Evolutionary conservation across 768 basidiomycete genomes (phyloP).

Genomic region (Suillus discolor): DNA sequence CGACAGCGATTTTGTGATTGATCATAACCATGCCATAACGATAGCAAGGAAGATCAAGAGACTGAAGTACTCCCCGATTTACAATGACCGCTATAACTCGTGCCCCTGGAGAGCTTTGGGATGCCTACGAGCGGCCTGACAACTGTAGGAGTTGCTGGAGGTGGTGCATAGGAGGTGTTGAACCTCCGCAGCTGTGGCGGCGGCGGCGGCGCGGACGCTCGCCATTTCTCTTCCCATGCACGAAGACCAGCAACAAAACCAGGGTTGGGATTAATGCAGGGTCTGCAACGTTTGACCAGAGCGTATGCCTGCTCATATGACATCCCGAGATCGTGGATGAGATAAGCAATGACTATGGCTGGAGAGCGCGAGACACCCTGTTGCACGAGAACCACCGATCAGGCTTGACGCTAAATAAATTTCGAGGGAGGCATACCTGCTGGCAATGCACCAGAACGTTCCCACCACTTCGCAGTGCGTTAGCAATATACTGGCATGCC

Average conservation of each 20-base stretch:
- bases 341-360: constrained; percentile 79
- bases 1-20: background rate
- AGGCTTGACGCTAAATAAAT: background rate
- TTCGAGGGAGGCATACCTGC: constrained; percentile 52
- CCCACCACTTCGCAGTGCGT: constrained; percentile 56
- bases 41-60: constrained; percentile 1
- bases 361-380: constrained; percentile 81
- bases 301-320: constrained; percentile 66
- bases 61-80: constrained; percentile 4
- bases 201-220: constrained; percentile 16
- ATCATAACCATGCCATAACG: background rate
- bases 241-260: constrained; percentile 65
- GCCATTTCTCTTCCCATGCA: constrained; percentile 55
- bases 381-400: background rate
- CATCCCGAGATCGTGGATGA: constrained; percentile 75
- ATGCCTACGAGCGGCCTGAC: background rate
- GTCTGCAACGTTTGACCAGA: constrained; percentile 62
- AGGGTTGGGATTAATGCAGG: constrained; percentile 78
- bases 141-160: background rate
- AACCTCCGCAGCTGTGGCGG: constrained; percentile 30
- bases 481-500: constrained; percentile 68
- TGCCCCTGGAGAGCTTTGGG: constrained; percentile 25
- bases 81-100: constrained; percentile 21
- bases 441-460: constrained; percentile 82
- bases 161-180: constrained; percentile 25